Percentiles rank a stretch among this genome's conserved stretches.
Conservation (phyloP, 1,139 yeast species). For the Chernovozyma aurita region DNA sequence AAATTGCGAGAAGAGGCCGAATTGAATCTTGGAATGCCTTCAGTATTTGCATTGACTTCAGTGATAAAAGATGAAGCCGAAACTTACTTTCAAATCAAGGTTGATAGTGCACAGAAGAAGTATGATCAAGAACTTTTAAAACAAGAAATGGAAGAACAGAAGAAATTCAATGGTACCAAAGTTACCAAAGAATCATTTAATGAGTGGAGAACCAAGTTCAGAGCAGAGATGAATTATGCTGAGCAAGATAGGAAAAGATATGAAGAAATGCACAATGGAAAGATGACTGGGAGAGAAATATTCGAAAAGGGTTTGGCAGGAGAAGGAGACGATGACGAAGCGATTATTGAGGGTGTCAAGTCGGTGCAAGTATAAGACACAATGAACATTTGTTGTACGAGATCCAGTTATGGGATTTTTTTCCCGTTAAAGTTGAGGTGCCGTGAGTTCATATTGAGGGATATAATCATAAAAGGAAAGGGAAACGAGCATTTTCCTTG, state of each 20-base stretch:
- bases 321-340: conserved; percentile 44
- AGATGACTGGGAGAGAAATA: conserved; percentile 81
- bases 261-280: conserved; percentile 62
- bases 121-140: conserved; percentile 56
- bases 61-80: conserved; percentile 80
- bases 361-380: conserved; percentile 16
- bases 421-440: no score
- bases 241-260: conserved; percentile 48
- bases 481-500: no score
- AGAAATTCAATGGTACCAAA: conserved; percentile 75
- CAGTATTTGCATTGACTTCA: conserved; percentile 74
- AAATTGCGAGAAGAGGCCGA: conserved; percentile 61
- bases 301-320: conserved; percentile 85
- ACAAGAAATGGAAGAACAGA: conserved; percentile 64
- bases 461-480: no score
- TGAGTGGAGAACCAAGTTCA: conserved; percentile 66
- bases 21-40: conserved; percentile 80
- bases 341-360: conserved; percentile 20
- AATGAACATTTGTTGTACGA: no score
- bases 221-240: conserved; percentile 54
- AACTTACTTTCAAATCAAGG: conserved; percentile 50
- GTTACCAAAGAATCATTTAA: conserved; percentile 70
- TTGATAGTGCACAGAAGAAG: conserved; percentile 50
- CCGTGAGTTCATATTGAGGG: no score
- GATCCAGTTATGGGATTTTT: no score